A percentile compares a stretch with the other conserved stretches of the same genome.
These are phyloP conservation scores for Aspergillus puulaauensis DNA, from an alignment of 2,329 filamentous ascomycete genomes.

Conservation along the genomic window DNA sequence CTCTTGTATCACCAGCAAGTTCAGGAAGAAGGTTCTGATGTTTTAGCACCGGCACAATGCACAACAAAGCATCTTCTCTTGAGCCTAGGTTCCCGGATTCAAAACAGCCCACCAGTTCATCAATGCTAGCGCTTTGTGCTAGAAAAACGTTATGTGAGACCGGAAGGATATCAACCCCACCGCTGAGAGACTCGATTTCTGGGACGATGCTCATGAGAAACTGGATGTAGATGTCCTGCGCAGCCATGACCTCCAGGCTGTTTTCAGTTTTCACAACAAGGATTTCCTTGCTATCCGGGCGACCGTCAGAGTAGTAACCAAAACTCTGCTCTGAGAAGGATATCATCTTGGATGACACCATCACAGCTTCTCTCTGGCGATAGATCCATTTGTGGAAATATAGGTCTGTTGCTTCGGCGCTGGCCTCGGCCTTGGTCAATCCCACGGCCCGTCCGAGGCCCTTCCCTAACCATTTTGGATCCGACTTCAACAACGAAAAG, in stretches of 20 bases:
- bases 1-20: conserved; percentile 19
- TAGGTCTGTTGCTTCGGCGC: conserved; percentile 21
- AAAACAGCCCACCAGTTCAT: conserved; percentile 27
- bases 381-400: conserved; percentile 35
- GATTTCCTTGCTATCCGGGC: conserved; percentile 16
- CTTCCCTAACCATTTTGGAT: conserved; percentile 14
- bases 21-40: conserved; percentile 19
- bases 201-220: conserved; percentile 23
- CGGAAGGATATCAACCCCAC: conserved; percentile 16
- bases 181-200: conserved; percentile 14
- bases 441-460: conserved; percentile 25
- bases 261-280: conserved; percentile 25
- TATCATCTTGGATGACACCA: conserved; percentile 20
- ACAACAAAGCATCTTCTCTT: conserved; percentile 32
- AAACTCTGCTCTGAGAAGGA: conserved; percentile 22
- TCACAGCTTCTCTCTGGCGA: conserved; percentile 22
- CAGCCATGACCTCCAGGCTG: conserved; percentile 26
- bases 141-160: conserved; percentile 16
- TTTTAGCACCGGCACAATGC: conserved; percentile 29
- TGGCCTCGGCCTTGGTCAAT: conserved; percentile 19
- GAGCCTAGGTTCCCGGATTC: conserved; percentile 23
- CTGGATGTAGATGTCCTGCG: conserved; percentile 35
- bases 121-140: conserved; percentile 20
- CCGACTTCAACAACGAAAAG: conserved; percentile 28
- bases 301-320: conserved; percentile 13